A percentile compares a stretch with the other conserved stretches of the same genome.
These are phyloP conservation scores for Penicillium ochrochloron DNA, from an alignment of 495 filamentous ascomycete genomes.

Conservation along the genomic window DNA sequence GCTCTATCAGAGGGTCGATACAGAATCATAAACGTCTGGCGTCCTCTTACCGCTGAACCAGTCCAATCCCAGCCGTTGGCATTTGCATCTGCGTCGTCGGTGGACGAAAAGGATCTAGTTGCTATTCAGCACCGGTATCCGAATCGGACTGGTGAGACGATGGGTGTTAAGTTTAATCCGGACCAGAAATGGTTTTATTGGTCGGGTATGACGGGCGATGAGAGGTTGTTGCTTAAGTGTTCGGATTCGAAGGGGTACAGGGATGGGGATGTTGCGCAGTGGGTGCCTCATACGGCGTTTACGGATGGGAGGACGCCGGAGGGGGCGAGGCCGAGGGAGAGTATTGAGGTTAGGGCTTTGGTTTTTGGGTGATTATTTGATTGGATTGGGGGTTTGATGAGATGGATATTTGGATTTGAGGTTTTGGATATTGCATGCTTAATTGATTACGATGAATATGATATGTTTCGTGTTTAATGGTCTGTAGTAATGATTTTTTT, in stretches of 20 bases:
- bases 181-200: slow-evolving; percentile 76
- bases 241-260: slow-evolving; percentile 60
- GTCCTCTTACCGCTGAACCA: slow-evolving; percentile 69
- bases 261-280: slow-evolving; percentile 61
- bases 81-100: slow-evolving; percentile 65
- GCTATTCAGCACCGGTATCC: slow-evolving; percentile 78
- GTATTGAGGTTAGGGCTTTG: slow-evolving; percentile 85
- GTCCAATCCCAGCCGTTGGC: slow-evolving; percentile 72
- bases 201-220: slow-evolving; percentile 75
- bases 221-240: slow-evolving; percentile 81
- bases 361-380: slow-evolving; percentile 67
- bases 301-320: slow-evolving; percentile 66
- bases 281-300: slow-evolving; percentile 85
- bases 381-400: neutral
- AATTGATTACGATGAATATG: neutral
- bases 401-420: neutral
- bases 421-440: neutral
- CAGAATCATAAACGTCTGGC: slow-evolving; percentile 89
- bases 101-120: slow-evolving; percentile 64
- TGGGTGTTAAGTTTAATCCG: slow-evolving; percentile 65
- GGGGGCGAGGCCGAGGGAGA: slow-evolving; percentile 68
- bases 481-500: neutral
- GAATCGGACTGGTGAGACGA: slow-evolving; percentile 73
- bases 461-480: neutral
- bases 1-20: slow-evolving; percentile 63